Evolutionary conservation across 2,329 filamentous ascomycete genomes (phyloP), one percentile per base, ranked within the genome.

Genomic region (Arachnopeziza araneosa): DNA sequence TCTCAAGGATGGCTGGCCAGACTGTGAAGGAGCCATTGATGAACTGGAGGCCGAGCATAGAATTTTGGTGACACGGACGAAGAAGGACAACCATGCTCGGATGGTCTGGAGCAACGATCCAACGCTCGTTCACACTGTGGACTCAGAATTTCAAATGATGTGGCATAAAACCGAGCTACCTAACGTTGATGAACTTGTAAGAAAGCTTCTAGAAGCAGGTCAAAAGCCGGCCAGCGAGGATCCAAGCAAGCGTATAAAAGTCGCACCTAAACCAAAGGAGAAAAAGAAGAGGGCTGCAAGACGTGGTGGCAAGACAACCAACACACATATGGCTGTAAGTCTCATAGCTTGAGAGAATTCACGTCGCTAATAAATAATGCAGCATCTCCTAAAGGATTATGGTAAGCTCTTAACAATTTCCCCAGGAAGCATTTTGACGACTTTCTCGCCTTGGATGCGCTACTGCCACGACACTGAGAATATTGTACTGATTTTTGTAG

Each of bases 1-100:
- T 69, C 83, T 99, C 63, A 96, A 96, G 76, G 95, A 99, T 73
- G 95, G 95, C 64, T 99, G 95, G 95, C 86, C 88, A 24, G 87
- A 88, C 68, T 96, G 91, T 70, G 86, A 93, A 62, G 83, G 88
- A 22, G 83, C 89, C 10, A 89, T 99, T 72, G 83, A 89, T 64
- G 80, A 84, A 67, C 81, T 99, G 56, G 93, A 97, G 77, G 76
- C 76, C 50, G 84, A 90, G 72, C 88, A 93, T 70, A 88, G 88
- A 74, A 81, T 98, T 52, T 81, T 98, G 44, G 91, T 97, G 6
- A 89, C 91, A 23, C 85, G 93, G 63, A 93, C 93, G 59, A 96
- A 95, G 77, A 98, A 98, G 78, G 93, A 98, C 73, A 88, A 90
- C 70, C 84, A 90, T 67, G 87, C 93, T 1, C 86, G 88, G 69